phyloP scores from a whole-genome alignment of 768 basidiomycete species.

The Mycena leptocephala region DNA sequence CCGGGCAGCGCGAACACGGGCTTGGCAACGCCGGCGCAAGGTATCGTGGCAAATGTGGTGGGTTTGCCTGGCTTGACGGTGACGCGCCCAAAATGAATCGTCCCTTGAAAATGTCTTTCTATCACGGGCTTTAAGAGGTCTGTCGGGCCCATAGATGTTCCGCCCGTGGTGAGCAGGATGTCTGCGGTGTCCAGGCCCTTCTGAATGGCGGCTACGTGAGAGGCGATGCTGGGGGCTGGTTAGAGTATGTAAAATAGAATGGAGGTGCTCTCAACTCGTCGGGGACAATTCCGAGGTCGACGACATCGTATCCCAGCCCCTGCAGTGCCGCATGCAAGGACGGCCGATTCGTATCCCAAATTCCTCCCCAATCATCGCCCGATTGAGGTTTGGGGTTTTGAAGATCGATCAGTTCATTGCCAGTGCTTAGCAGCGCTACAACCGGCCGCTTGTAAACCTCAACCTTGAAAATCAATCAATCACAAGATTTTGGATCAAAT shows the following conservation, averaged over 20 bases:
- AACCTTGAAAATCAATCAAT: slow-evolving; percentile 62
- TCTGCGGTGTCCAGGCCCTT: slow-evolving; percentile 77
- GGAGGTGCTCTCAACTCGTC: slow-evolving; percentile 70
- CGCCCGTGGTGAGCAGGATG: slow-evolving; percentile 88
- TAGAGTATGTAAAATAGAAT: background rate
- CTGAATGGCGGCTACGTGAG: slow-evolving; percentile 72
- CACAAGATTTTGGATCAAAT: background rate
- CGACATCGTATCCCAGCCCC: slow-evolving; percentile 81
- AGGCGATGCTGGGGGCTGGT: slow-evolving; percentile 60
- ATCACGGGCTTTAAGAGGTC: slow-evolving; percentile 93
- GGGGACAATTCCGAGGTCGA: slow-evolving; percentile 86
- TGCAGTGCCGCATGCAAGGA: slow-evolving; percentile 80
- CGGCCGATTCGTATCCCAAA: slow-evolving; percentile 92
- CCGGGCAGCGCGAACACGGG: slow-evolving; percentile 91
- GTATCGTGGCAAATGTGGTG: slow-evolving; percentile 90
- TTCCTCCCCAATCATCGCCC: slow-evolving; percentile 72
- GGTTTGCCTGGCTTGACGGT: slow-evolving; percentile 91
- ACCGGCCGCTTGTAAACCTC: slow-evolving; percentile 80
- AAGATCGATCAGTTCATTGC: slow-evolving; percentile 85
- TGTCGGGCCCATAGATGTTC: slow-evolving; percentile 92
- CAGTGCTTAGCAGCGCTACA: slow-evolving; percentile 89
- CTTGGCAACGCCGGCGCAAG: slow-evolving; percentile 61
- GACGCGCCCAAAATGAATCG: slow-evolving; percentile 90
- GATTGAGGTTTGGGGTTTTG: slow-evolving; percentile 56
- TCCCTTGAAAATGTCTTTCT: slow-evolving; percentile 83